Base-by-base conservation (phyloP, 1,284 basidiomycete species). In the Leccinum huronense region DNA sequence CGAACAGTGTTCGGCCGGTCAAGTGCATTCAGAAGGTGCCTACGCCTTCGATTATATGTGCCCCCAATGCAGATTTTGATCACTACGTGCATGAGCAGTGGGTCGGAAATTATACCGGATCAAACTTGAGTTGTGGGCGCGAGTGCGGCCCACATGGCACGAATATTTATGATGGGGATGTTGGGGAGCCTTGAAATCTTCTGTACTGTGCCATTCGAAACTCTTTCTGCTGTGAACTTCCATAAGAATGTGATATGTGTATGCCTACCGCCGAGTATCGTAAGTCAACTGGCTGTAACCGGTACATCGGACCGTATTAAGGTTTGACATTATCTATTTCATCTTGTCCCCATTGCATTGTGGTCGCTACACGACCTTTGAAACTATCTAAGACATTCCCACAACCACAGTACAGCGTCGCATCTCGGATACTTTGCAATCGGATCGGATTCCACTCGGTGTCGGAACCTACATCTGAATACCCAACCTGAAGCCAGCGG, bases 1-100 rank as follows among this genome's bases (percentile, higher is more conserved):
- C 7, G 77, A 77, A 1, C 67, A 77, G 1, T 87, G 84, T 86
- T 55, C 76, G 73, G 60, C 80, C 79, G 11, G 78, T 75, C 9
- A 76, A 81, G 59, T 86, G 85, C 67, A 62, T 83, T 3, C 84
- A 85, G 0, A 72, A 74, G 19, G 62, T 71, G 1, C 76, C 83
- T 0, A 70, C 77, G 14, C 77, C 80, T 42, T 85, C 68, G 78
- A 79, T 65, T 85, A 84, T 8, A n/a, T 11, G 11, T 67, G 58
- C 57, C 2, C 40, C 77, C 76, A 0, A 67, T 77, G 58, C 70
- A 71, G 30, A 68, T 73, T 81, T 75, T 67, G 77, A 77, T 40
- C 68, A 75, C 8, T 79, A 77, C 34, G 83, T 60, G 23, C 23
- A 74, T 83, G 76, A 75, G 81, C 56, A 78, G 75, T 66, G 73